Conservation (phyloP, 2,329 filamentous ascomycete genomes). For the Mollisia scopiformis region DNA sequence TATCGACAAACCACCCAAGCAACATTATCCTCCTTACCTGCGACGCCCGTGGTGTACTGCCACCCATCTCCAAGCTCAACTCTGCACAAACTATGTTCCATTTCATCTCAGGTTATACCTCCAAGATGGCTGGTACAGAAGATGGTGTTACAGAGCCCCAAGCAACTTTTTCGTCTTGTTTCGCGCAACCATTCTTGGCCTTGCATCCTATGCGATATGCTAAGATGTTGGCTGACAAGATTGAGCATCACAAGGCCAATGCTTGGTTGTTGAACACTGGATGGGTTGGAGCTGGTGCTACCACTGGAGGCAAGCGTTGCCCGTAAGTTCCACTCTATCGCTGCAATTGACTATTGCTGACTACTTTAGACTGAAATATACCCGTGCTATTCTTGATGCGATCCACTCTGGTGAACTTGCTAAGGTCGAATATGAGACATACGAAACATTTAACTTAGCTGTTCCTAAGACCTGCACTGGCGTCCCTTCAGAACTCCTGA, state of each 20-base stretch:
- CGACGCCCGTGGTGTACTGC: constrained; percentile 95
- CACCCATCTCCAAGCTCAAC: constrained; percentile 96
- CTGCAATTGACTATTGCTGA: constrained; percentile 14
- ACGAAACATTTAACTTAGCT: constrained; percentile 94
- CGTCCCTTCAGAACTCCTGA: constrained; percentile 90
- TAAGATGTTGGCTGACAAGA: constrained; percentile 98
- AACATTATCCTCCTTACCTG: constrained; percentile 99
- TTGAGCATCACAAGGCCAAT: constrained; percentile 90
- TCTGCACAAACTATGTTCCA: constrained; percentile 99
- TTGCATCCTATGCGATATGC: constrained; percentile 99
- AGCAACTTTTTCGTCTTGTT: constrained; percentile 98
- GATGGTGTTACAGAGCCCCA: constrained; percentile 96
- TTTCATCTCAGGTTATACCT: constrained; percentile 99
- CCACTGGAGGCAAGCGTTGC: constrained; percentile 94
- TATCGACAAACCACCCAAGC: constrained; percentile 83
- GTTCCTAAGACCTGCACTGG: constrained; percentile 91
- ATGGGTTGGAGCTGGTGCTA: constrained; percentile 90
- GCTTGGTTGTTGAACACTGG: constrained; percentile 99
- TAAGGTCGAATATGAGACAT: constrained; percentile 90
- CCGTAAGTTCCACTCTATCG: constrained; percentile 48
- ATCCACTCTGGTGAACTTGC: constrained; percentile 97
- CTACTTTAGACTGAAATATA: constrained; percentile 76
- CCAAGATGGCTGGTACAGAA: constrained; percentile 99
- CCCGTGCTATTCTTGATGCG: constrained; percentile 94
- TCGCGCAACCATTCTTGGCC: constrained; percentile 97